A percentile compares a stretch with the other conserved stretches of the same genome.
These are phyloP conservation scores for Hypoxylon subgilvum DNA, from an alignment of 495 filamentous ascomycete species.

Conservation along the genomic window DNA sequence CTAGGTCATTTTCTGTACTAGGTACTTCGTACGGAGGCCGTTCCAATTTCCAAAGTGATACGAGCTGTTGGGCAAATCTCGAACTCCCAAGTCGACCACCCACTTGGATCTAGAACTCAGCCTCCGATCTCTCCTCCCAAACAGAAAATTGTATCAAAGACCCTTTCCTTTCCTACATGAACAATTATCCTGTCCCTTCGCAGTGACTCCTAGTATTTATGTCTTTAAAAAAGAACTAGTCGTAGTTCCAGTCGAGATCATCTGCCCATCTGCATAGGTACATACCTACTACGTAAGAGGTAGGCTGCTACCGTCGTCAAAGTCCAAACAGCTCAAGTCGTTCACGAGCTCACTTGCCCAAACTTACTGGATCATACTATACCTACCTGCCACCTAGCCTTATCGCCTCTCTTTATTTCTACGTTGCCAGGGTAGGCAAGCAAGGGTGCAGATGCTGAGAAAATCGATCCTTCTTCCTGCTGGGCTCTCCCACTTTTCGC, in stretches of 20 bases:
- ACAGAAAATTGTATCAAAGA: background rate
- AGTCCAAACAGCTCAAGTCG: background rate
- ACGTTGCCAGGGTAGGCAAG: background rate
- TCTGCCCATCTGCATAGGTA: too few species aligned
- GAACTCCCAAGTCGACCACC: background rate
- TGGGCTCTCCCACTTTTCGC: slow-evolving; percentile 5
- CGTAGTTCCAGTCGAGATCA: too few species aligned
- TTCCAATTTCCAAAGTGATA: slow-evolving; percentile 25
- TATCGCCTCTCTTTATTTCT: background rate
- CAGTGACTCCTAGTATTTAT: slow-evolving; percentile 9
- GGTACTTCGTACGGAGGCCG: background rate
- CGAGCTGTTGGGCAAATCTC: slow-evolving; percentile 24
- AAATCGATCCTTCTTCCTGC: slow-evolving; percentile 19
- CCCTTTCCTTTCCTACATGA: background rate
- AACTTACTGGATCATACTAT: background rate
- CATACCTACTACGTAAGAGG: too few species aligned
- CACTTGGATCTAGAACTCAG: too few species aligned
- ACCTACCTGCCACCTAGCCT: slow-evolving; percentile 16
- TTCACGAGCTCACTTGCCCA: slow-evolving; percentile 18
- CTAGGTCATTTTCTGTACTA: background rate
- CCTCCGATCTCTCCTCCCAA: too few species aligned
- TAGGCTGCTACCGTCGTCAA: slow-evolving; percentile 13
- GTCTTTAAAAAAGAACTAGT: slow-evolving; percentile 9
- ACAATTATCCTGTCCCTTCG: slow-evolving; percentile 1
- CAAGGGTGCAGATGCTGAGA: slow-evolving; percentile 17